Evolutionary conservation across 1,139 yeast genomes (phyloP), one percentile per base, ranked within the genome.

Genomic region (Casaregolazyma suthepensis): DNA sequence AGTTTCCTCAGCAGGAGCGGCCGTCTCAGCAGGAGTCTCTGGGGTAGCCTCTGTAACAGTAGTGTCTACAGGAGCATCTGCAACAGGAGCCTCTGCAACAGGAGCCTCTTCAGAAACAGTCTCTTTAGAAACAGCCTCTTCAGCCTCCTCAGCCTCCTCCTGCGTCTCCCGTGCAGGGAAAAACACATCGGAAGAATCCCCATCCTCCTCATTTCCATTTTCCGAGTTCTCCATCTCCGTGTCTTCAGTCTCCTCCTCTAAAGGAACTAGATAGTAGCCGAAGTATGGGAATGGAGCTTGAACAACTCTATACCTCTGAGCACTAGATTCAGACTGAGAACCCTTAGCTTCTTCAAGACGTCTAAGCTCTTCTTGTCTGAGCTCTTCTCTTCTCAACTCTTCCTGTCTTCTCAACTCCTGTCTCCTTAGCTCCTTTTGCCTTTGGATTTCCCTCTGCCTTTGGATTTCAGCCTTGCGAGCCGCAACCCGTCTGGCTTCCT

Each of bases 231-330:
- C 52, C 42, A 38, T 40, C 10, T 38, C 43, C 13, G 38, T 18
- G 17, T 46, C 53, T 15, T 52, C 46, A 2, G 19, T 48, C n/a
- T 20, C 37, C 12, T 44, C 45, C 17, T 51, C 50, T 18, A 51
- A n/a, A 19, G 48, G 46, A 2, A 49, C 48, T 7, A 48, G 22
- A 17, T 45, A 45, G 46, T 44, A 42, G 10, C 49, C 48, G 18
- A 9, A 20, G 18, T 52, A 38, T 3, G 47, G 49, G 29, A 48
- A 40, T 26, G 46, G 45, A 45, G 52, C 51, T 15, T 40, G 22
- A 29, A 47, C 47, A 12, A 46, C 53, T 43, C 46, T 26, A 29
- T 46, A 50, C 43, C 20, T 38, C 48, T 47, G 43, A 31, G 20
- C 3, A 12, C n/a, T 17, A 42, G 46, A 13, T 19, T 42, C 31